phyloP scores from a whole-genome alignment of 2,329 filamentous ascomycete genomes.

The Fusarium metavorans region DNA sequence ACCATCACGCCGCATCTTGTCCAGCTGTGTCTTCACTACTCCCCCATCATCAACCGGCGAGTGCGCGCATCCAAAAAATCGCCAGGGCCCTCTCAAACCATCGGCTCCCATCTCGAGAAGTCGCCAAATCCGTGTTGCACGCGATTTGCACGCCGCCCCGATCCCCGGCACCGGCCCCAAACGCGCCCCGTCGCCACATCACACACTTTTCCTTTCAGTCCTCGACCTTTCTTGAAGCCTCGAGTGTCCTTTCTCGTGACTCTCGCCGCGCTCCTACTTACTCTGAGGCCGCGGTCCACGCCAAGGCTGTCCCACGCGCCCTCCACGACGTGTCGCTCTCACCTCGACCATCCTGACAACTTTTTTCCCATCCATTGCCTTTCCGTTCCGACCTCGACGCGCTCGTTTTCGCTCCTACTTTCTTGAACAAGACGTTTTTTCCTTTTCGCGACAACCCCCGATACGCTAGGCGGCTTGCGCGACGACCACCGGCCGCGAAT shows the following conservation, averaged over 20 bases:
- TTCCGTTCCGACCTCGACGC: slow-evolving; percentile 43
- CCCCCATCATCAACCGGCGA: slow-evolving; percentile 63
- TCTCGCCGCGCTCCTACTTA: slow-evolving; percentile 42
- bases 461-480: slow-evolving; percentile 35
- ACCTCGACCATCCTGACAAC: slow-evolving; percentile 32
- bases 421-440: slow-evolving; percentile 22
- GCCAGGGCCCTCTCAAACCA: slow-evolving; percentile 70
- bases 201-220: slow-evolving; percentile 58
- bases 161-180: slow-evolving; percentile 55
- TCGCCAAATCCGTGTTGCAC: slow-evolving; percentile 65
- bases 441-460: slow-evolving; percentile 43
- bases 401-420: slow-evolving; percentile 37
- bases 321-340: slow-evolving; percentile 45
- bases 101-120: slow-evolving; percentile 68
- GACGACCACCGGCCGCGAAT: slow-evolving; percentile 32
- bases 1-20: slow-evolving; percentile 64
- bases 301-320: slow-evolving; percentile 43
- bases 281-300: slow-evolving; percentile 35
- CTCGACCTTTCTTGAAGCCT: slow-evolving; percentile 41
- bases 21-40: slow-evolving; percentile 65
- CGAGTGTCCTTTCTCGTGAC: slow-evolving; percentile 38
- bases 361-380: slow-evolving; percentile 31
- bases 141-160: slow-evolving; percentile 64
- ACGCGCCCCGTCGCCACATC: slow-evolving; percentile 56
- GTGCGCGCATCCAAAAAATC: slow-evolving; percentile 73